These are phyloP conservation scores for Colletotrichum lentis DNA, from an alignment of 2,329 filamentous ascomycete species.

Conservation along the genomic window DNA sequence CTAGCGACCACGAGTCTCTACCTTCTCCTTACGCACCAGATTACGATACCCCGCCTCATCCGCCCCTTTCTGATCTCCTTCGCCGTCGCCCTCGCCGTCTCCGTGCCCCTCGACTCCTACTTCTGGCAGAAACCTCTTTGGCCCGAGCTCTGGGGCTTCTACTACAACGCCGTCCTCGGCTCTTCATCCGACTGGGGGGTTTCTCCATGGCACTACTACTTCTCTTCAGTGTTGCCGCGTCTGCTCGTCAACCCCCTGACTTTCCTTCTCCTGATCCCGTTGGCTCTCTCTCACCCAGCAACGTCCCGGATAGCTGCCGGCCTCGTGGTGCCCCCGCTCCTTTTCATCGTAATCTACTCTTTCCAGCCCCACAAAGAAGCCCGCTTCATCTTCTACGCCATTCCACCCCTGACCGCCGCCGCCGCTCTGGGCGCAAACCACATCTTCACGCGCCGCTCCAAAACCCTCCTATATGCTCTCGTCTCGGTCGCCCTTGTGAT, in stretches of 20 bases:
- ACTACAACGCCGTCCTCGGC: conserved; percentile 88
- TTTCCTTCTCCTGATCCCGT: conserved; percentile 62
- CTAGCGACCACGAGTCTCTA: conserved; percentile 73
- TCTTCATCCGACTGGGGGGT: conserved; percentile 88
- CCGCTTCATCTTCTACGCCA: conserved; percentile 89
- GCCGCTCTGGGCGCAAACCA: conserved; percentile 77
- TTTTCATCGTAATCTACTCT: conserved; percentile 83
- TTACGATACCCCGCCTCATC: conserved; percentile 66
- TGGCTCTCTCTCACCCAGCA: conserved; percentile 59
- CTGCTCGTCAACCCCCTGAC: conserved; percentile 82
- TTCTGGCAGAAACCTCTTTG: conserved; percentile 91
- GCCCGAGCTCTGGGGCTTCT: conserved; percentile 90
- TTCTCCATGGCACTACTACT: conserved; percentile 87
- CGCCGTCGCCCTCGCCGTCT: conserved; percentile 70
- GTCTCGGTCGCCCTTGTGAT: conserved; percentile 63
- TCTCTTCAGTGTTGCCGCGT: conserved; percentile 79
- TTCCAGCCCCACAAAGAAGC: conserved; percentile 94
- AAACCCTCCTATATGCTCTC: conserved; percentile 63
- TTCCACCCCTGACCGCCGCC: conserved; percentile 81
- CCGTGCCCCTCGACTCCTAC: conserved; percentile 84
- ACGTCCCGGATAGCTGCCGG: conserved; percentile 54
- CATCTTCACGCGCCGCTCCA: conserved; percentile 71
- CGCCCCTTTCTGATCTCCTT: conserved; percentile 72
- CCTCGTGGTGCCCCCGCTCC: conserved; percentile 71
- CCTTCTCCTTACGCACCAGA: conserved; percentile 65